phyloP scores from a whole-genome alignment of 371 early-diverging fungal species.

The Blastocladiella emersonii region DNA sequence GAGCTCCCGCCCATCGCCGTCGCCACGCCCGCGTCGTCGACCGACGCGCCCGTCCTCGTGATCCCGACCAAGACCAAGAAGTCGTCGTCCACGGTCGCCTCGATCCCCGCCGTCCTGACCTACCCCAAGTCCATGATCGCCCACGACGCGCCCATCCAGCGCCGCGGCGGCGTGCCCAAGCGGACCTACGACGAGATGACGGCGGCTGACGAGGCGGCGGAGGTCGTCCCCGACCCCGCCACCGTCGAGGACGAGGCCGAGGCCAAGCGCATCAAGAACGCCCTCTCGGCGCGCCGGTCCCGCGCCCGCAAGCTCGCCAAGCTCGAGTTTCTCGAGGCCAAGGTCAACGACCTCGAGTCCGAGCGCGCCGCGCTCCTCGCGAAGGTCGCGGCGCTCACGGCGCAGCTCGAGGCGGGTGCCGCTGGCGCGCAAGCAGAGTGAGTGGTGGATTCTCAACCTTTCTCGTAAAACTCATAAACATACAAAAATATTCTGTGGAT shows the following conservation, averaged over 20 bases:
- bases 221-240: not conserved
- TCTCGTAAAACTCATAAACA: too few relatives aligned
- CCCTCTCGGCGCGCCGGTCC: conserved; percentile 4
- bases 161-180: not conserved
- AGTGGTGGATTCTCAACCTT: too few relatives aligned
- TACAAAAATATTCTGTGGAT: too few relatives aligned
- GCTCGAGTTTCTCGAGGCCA: not conserved
- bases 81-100: too few relatives aligned
- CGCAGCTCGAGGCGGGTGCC: too few relatives aligned
- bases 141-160: not conserved
- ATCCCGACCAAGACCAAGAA: too few relatives aligned
- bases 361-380: not conserved
- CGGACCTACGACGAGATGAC: not conserved
- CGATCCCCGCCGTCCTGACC: not conserved
- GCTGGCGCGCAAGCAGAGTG: too few relatives aligned
- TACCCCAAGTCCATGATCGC: conserved; percentile 1
- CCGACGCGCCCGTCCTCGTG: too few relatives aligned
- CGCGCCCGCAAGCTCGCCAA: conserved; percentile 3
- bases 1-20: too few relatives aligned
- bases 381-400: not conserved
- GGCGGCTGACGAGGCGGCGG: not conserved
- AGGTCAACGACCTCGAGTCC: not conserved
- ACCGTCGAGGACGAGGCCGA: not conserved
- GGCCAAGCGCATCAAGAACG: conserved; percentile 3
- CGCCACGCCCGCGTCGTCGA: too few relatives aligned